Conservation (phyloP, 1,284 basidiomycete species). For the Phenoliferia sp. region DNA sequence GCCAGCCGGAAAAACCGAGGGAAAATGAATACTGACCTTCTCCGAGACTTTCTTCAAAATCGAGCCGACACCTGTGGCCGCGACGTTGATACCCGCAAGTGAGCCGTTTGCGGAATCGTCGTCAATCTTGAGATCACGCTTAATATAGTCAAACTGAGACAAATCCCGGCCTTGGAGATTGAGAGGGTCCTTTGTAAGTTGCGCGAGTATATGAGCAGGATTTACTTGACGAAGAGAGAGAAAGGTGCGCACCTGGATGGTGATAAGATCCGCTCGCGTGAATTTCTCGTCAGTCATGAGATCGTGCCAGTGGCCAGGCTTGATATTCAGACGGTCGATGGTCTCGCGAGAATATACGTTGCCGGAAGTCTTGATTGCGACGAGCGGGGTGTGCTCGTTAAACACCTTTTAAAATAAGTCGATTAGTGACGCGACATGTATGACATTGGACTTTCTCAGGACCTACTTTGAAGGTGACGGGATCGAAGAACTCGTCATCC, state of each 20-base stretch:
- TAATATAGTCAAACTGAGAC: conserved; percentile 41
- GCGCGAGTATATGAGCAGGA: background rate
- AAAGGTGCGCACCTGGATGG: conserved; percentile 37
- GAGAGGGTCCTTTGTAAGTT: conserved; percentile 42
- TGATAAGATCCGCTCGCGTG: conserved; percentile 82
- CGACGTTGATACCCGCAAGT: conserved; percentile 20
- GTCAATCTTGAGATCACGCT: conserved; percentile 36
- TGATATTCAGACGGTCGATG: conserved; percentile 60
- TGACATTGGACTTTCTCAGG: too few relatives aligned
- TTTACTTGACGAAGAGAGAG: background rate
- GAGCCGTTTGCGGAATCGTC: conserved; percentile 1
- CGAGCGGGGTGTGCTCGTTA: conserved; percentile 48
- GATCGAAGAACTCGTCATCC: conserved; percentile 38
- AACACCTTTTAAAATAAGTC: conserved; percentile 43
- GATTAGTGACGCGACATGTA: background rate
- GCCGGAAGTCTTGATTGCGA: conserved; percentile 51
- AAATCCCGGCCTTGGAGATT: conserved; percentile 38
- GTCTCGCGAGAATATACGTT: conserved; percentile 85
- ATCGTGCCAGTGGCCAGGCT: conserved; percentile 62
- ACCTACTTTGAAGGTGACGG: conserved; percentile 41
- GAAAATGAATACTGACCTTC: conserved; percentile 11
- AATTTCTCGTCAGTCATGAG: conserved; percentile 79
- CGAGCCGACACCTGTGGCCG: conserved; percentile 22
- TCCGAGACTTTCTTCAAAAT: conserved; percentile 24
- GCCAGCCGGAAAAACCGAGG: background rate